These are phyloP conservation scores for Diaporthe ampelina DNA, from an alignment of 2,329 filamentous ascomycete genomes.

Conservation along the genomic window DNA sequence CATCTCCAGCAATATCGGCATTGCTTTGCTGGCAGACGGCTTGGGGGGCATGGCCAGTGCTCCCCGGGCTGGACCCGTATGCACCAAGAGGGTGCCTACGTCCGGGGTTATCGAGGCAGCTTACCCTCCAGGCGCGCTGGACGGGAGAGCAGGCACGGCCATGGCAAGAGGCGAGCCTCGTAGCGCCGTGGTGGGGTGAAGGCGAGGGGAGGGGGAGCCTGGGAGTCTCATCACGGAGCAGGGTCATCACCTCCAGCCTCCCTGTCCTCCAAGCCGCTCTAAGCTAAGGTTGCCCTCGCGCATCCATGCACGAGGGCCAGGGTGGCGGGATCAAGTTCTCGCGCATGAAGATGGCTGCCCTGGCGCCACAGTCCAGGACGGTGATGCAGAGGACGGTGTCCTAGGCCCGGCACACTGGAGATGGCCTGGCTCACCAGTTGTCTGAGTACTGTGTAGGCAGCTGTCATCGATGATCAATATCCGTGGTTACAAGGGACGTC, in stretches of 20 bases:
- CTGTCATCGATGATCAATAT: constrained; percentile 16
- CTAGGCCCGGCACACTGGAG: neutral
- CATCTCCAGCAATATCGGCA: constrained; percentile 34
- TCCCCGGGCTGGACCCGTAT: constrained; percentile 24
- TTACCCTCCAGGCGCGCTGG: constrained; percentile 30
- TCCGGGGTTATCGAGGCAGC: constrained; percentile 37
- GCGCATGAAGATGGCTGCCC: constrained; percentile 34
- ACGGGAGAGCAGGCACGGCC: neutral
- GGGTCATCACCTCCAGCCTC: constrained; percentile 36
- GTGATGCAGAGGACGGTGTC: constrained; percentile 10
- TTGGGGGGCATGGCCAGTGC: constrained; percentile 25
- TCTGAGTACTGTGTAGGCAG: neutral
- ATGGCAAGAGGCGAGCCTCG: constrained; percentile 26
- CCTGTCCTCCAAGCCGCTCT: constrained; percentile 57
- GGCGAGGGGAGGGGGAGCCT: constrained; percentile 7
- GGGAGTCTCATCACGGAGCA: constrained; percentile 24
- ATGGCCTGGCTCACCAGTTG: neutral
- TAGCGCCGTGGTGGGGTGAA: constrained; percentile 34
- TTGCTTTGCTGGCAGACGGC: constrained; percentile 9
- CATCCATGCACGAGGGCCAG: constrained; percentile 42
- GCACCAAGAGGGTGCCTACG: constrained; percentile 7
- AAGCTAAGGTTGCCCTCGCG: constrained; percentile 51
- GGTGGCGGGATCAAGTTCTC: constrained; percentile 22
- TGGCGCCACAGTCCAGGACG: constrained; percentile 28
- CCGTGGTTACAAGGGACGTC: constrained; percentile 12